A percentile compares a stretch with the other conserved stretches of the same genome.
Conservation (phyloP, 2,329 filamentous ascomycete genomes). For the Calonectria crousiana region DNA sequence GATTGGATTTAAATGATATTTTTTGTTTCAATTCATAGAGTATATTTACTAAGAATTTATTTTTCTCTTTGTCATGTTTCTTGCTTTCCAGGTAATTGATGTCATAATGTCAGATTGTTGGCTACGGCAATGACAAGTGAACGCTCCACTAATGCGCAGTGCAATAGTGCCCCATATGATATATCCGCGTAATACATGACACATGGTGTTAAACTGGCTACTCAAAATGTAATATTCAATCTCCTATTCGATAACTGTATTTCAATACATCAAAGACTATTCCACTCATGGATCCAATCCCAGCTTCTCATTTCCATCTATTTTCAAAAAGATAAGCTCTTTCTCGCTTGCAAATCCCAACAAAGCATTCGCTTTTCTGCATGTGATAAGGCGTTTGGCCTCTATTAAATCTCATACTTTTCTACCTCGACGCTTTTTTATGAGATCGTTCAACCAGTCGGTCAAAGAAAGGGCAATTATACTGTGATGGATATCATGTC, state of each 20-base stretch:
- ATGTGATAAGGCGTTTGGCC: neutral
- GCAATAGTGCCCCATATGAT: too few species aligned
- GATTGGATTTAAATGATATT: too few species aligned
- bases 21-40: too few species aligned
- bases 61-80: too few species aligned
- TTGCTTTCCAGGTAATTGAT: too few species aligned
- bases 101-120: too few species aligned
- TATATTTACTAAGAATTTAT: too few species aligned
- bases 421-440: neutral
- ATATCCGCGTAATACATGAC: too few species aligned
- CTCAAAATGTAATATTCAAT: neutral
- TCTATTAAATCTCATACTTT: neutral
- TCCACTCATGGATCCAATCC: neutral
- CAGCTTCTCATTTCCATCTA: neutral
- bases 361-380: neutral
- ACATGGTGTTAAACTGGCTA: neutral
- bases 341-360: neutral
- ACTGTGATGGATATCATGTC: neutral
- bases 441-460: neutral
- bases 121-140: too few species aligned
- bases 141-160: too few species aligned
- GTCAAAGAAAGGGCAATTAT: neutral
- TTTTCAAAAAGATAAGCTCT: neutral
- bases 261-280: neutral
- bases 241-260: neutral